Conservation (phyloP, 1,139 yeast species). For the Kluyveromyces sp. region DNA sequence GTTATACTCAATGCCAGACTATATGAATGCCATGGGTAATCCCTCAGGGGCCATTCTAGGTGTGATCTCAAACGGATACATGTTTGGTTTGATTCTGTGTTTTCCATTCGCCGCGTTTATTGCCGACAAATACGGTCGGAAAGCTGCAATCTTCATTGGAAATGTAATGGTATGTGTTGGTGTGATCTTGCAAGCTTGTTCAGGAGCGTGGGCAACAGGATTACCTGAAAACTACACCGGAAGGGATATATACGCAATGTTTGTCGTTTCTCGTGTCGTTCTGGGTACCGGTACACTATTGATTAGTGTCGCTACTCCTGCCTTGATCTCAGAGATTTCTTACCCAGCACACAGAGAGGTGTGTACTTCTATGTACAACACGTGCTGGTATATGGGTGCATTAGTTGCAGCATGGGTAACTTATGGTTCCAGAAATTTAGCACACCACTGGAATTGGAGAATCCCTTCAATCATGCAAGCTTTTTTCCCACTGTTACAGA, state of each 20-base stretch:
- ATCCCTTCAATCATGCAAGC: slow-evolving; percentile 39
- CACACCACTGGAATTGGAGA: slow-evolving; percentile 38
- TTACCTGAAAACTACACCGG: slow-evolving; percentile 9
- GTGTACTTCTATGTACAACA: slow-evolving; percentile 42
- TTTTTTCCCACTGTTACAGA: slow-evolving; percentile 35
- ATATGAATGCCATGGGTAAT: slow-evolving; percentile 37
- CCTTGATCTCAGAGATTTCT: slow-evolving; percentile 39
- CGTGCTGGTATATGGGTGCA: slow-evolving; percentile 50
- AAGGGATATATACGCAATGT: slow-evolving; percentile 36
- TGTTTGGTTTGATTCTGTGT: slow-evolving; percentile 39
- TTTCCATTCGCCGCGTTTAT: slow-evolving; percentile 31
- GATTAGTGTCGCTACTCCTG: slow-evolving; percentile 39
- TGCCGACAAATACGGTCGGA: slow-evolving; percentile 45
- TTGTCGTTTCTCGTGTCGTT: slow-evolving; percentile 42
- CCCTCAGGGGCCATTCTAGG: slow-evolving; percentile 43
- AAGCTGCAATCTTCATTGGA: slow-evolving; percentile 37
- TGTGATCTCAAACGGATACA: slow-evolving; percentile 45
- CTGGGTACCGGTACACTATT: slow-evolving; percentile 45
- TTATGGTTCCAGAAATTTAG: slow-evolving; percentile 36
- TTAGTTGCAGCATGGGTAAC: slow-evolving; percentile 50
- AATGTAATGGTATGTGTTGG: slow-evolving; percentile 39
- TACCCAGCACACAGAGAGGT: slow-evolving; percentile 42
- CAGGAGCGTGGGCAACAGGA: slow-evolving; percentile 27
- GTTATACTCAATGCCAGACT: slow-evolving; percentile 34
- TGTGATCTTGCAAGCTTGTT: slow-evolving; percentile 39